Evolutionary conservation across 176 grass and related monocot species (phyloP).

Genomic region (Oryza glumipatula): DNA sequence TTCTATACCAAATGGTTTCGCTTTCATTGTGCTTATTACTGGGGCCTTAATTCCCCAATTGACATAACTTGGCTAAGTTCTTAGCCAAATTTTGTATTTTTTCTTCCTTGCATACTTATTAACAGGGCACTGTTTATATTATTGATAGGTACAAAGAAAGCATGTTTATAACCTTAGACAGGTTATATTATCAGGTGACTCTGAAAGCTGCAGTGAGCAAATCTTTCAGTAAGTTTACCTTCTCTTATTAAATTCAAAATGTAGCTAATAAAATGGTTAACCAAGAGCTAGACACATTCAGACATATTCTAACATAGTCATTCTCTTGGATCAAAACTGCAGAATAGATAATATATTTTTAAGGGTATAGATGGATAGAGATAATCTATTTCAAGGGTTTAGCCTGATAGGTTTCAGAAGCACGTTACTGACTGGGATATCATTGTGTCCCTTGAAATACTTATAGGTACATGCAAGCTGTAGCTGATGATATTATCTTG

Average conservation of each 20-base stretch:
- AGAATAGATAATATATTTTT: conserved; percentile 27
- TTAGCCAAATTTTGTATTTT: conserved; percentile 18
- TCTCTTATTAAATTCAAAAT: conserved; percentile 3
- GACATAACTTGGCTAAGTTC: not conserved
- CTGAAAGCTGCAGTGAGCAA: conserved; percentile 79
- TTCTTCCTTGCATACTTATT: conserved; percentile 31
- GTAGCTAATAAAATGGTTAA: conserved; percentile 16
- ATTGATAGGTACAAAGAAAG: conserved; percentile 89
- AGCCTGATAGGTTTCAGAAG: not conserved
- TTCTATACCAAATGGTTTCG: not conserved
- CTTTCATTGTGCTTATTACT: conserved; percentile 21
- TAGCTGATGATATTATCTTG: conserved; percentile 87
- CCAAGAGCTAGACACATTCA: conserved; percentile 4
- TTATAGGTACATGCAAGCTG: conserved; percentile 96
- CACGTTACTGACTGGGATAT: not conserved
- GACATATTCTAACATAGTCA: not conserved
- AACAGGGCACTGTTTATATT: conserved; percentile 23
- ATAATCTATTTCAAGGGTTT: not conserved
- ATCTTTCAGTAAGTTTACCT: conserved; percentile 82
- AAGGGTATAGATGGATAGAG: not conserved
- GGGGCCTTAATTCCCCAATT: not conserved
- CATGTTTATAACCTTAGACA: conserved; percentile 98
- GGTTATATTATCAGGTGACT: conserved; percentile 87
- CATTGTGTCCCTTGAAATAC: conserved; percentile 32
- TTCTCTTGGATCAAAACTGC: conserved; percentile 1